Base-by-base conservation (phyloP, 1,284 basidiomycete species). In the Tetrapyrgos nigripes region DNA sequence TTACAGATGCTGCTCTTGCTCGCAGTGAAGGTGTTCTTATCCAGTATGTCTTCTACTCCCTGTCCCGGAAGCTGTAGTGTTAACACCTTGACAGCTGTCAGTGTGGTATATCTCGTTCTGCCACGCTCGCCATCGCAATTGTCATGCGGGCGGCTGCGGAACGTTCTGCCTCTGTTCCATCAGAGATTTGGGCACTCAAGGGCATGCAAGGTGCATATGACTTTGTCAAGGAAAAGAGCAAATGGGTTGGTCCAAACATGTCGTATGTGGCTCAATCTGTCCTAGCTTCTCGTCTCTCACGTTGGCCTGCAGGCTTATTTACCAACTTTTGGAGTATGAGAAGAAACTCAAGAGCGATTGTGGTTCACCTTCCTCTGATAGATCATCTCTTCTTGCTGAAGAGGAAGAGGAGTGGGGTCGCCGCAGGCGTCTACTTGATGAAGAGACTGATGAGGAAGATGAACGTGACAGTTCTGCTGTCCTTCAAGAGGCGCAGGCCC, bases 151-250 rank as follows among this genome's bases (percentile, higher is more conserved):
- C 95, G 31, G 94, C 96, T 19, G 89, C 91, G 37, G 81, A 85
- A 50, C 87, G 86, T 51, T 85, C 87, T 2, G 79, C 88, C 43
- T 82, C 78, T 28, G 87, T 89, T 19, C 83, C 87, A 14, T 80
- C 90, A 24, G 88, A 93, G 61, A 84, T 94, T 10, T 88, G 91
- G 86, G 83, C 83, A n/a, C 79, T 92, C 57, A 86, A 87, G 65
- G 88, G 93, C 49, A 97, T 97, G 94, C 94, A 97, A 72, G 92
- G 90, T 55, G 93, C 95, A 37, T 98, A 98, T 77, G 80, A 91
- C 62, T 96, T 87, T 75, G 93, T 96, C 50, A 97, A 97, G 76
- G 81, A 86, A 67, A 95, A 93, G 77, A 94, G 91, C 70, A 87
- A 85, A 70, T 92, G 92, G 82, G 87, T 94, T 62, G 93, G 95